A percentile compares a stretch with the other conserved stretches of the same genome.
phyloP scores from a whole-genome alignment of 2,329 filamentous ascomycete species.

The Lachnellula cervina region DNA sequence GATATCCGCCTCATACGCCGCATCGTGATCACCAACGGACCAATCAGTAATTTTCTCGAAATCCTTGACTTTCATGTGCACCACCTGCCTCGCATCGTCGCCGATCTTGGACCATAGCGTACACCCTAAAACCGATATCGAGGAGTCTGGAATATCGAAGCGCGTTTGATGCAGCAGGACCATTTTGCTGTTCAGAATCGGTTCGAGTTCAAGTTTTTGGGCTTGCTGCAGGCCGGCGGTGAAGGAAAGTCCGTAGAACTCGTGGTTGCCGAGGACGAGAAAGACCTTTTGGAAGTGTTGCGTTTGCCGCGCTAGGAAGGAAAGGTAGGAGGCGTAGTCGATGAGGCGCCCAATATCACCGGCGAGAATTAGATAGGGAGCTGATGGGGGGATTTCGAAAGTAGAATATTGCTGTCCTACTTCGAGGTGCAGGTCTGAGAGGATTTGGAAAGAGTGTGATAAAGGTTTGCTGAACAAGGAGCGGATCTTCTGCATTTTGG shows the following conservation, averaged over 20 bases:
- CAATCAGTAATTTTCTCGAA: slow-evolving; percentile 12
- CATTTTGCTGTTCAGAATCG: slow-evolving; percentile 24
- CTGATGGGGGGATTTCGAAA: slow-evolving; percentile 36
- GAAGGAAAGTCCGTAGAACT: slow-evolving; percentile 27
- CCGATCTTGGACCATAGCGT: slow-evolving; percentile 47
- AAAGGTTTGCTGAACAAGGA: slow-evolving; percentile 2
- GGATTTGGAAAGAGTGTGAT: slow-evolving; percentile 8
- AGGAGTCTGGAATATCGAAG: slow-evolving; percentile 35
- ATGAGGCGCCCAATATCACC: slow-evolving; percentile 44
- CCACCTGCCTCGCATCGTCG: slow-evolving; percentile 27
- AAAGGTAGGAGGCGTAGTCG: slow-evolving; percentile 29
- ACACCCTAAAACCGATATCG: slow-evolving; percentile 40
- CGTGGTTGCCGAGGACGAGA: slow-evolving; percentile 44
- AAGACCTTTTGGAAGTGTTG: slow-evolving; percentile 35
- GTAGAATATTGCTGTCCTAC: slow-evolving; percentile 32
- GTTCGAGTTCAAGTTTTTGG: slow-evolving; percentile 5
- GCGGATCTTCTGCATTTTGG: slow-evolving; percentile 2
- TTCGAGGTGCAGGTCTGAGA: slow-evolving; percentile 44
- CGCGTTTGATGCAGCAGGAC: slow-evolving; percentile 37
- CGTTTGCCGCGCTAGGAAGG: slow-evolving; percentile 32
- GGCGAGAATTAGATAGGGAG: slow-evolving; percentile 43
- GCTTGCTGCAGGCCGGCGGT: slow-evolving; percentile 12
- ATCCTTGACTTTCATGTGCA: slow-evolving; percentile 5
- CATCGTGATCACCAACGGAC: slow-evolving; percentile 9
- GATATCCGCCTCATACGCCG: slow-evolving; percentile 24